phyloP scores from a whole-genome alignment of 176 grass and related monocot species.

The Metroxylon sagu region DNA sequence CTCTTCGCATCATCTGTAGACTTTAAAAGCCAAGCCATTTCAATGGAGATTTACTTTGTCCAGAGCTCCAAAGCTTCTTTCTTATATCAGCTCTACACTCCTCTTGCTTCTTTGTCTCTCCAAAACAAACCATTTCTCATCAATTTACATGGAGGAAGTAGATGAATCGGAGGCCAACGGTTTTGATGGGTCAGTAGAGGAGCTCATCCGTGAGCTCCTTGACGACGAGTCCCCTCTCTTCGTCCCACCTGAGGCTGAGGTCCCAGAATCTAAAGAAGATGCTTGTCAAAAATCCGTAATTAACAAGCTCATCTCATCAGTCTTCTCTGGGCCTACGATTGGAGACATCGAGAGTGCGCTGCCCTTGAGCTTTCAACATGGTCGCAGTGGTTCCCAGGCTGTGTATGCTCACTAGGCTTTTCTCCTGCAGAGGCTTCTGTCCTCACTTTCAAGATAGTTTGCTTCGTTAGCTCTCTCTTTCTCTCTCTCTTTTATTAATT shows the following conservation, averaged over 20 bases:
- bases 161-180: background rate
- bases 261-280: background rate
- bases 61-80: too few species aligned
- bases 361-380: slow-evolving; percentile 20
- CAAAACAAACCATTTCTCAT: too few species aligned
- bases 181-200: slow-evolving; percentile 37
- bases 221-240: slow-evolving; percentile 28
- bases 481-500: background rate
- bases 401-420: background rate
- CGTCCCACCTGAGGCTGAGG: background rate
- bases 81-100: too few species aligned
- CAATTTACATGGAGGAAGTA: too few species aligned
- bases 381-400: slow-evolving; percentile 24
- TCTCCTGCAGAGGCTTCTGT: too few species aligned
- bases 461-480: background rate
- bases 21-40: too few species aligned
- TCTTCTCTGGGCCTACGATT: slow-evolving; percentile 63
- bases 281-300: slow-evolving; percentile 4
- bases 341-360: slow-evolving; percentile 52
- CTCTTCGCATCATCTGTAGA: too few species aligned
- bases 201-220: slow-evolving; percentile 56
- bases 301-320: slow-evolving; percentile 31
- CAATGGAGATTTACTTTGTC: too few species aligned
- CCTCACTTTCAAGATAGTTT: background rate
- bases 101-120: too few species aligned